Evolutionary conservation across 371 early-diverging fungal species (phyloP).

Genomic region (Circinella umbellata): DNA sequence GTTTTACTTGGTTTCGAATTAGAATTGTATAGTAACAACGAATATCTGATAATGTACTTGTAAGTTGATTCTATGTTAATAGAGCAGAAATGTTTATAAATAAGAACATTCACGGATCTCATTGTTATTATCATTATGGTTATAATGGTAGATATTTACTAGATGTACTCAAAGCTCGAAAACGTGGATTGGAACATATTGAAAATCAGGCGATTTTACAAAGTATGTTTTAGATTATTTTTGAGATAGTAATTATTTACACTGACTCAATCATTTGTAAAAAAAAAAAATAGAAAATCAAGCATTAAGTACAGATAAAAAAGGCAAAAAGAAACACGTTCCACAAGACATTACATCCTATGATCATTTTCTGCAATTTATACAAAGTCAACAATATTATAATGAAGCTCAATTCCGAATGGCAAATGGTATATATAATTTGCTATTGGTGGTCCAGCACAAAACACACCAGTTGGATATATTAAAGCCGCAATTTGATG

Average conservation of each 20-base stretch:
- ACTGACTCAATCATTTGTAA: too few relatives aligned
- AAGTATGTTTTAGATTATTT: background rate
- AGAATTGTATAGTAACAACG: constrained; percentile 71
- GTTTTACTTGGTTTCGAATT: constrained; percentile 74
- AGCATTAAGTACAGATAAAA: constrained; percentile 10
- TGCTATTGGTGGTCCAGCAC: constrained; percentile 35
- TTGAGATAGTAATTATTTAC: too few relatives aligned
- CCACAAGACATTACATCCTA: background rate
- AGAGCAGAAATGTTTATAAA: too few relatives aligned
- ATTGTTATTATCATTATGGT: too few relatives aligned
- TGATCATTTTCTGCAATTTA: background rate
- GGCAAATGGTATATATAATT: constrained; percentile 38
- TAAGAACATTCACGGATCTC: too few relatives aligned
- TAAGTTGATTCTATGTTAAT: constrained; percentile 36
- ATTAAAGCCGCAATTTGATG: constrained; percentile 53
- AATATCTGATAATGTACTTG: constrained; percentile 72
- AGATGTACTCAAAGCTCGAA: background rate
- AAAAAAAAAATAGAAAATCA: background rate
- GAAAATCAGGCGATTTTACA: background rate
- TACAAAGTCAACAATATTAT: constrained; percentile 10
- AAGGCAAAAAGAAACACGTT: constrained; percentile 6
- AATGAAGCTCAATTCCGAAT: constrained; percentile 25
- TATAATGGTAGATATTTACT: constrained; percentile 1
- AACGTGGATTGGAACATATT: background rate
- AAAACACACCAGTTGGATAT: constrained; percentile 44